phyloP scores from a whole-genome alignment of 2,329 filamentous ascomycete species.

The Emmonsiellopsis sp. region DNA sequence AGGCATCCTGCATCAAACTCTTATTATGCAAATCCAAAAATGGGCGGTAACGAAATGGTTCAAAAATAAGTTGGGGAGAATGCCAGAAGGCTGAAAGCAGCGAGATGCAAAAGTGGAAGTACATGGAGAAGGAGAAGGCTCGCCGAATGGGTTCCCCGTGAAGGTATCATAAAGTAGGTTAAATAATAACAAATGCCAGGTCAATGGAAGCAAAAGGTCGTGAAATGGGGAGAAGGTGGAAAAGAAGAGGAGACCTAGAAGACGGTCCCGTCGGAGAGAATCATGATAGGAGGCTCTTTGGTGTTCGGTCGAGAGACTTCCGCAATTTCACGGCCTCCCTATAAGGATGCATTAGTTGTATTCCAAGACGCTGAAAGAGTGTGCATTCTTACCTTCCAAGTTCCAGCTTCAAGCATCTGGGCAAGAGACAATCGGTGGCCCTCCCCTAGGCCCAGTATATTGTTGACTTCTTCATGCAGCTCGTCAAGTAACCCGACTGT shows the following conservation, averaged over 20 bases:
- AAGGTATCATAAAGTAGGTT: slow-evolving; percentile 4
- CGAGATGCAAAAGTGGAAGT: background rate
- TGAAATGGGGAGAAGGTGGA: background rate
- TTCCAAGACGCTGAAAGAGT: background rate
- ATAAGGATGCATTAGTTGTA: slow-evolving; percentile 22
- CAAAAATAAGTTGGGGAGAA: slow-evolving; percentile 6
- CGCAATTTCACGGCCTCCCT: slow-evolving; percentile 90
- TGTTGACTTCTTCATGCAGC: slow-evolving; percentile 59
- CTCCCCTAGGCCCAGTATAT: slow-evolving; percentile 57
- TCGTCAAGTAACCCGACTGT: slow-evolving; percentile 68
- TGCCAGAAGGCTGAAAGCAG: background rate
- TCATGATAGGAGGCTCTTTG: slow-evolving; percentile 91
- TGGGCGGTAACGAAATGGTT: slow-evolving; percentile 15
- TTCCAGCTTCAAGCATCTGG: slow-evolving; percentile 89
- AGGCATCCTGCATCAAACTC: background rate
- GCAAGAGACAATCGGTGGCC: slow-evolving; percentile 64
- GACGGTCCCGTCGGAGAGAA: slow-evolving; percentile 90
- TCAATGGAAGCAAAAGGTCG: background rate
- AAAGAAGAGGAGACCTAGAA: slow-evolving; percentile 48
- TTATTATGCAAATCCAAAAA: slow-evolving; percentile 7
- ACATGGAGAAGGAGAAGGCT: background rate
- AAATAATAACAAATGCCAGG: background rate
- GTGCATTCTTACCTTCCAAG: slow-evolving; percentile 74
- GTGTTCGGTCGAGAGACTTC: slow-evolving; percentile 94
- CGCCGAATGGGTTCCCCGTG: background rate